A percentile compares a stretch with the other conserved stretches of the same genome.
Conservation (phyloP, 1,139 yeast species). For the Yamadazyma triangularis region DNA sequence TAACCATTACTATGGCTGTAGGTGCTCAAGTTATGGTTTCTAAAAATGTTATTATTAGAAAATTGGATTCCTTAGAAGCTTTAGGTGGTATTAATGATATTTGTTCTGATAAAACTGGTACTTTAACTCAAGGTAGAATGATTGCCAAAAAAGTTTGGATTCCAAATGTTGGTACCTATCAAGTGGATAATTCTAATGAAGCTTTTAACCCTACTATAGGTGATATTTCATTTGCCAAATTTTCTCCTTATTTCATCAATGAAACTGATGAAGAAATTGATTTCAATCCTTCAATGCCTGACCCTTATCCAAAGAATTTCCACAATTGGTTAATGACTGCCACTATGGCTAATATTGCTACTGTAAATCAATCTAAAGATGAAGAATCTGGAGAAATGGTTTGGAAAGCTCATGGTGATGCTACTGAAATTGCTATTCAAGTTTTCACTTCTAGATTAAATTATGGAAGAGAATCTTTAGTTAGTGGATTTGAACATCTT, state of each 20-base stretch:
- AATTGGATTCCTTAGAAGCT: slow-evolving; percentile 96
- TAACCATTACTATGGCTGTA: slow-evolving; percentile 99
- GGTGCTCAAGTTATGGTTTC: slow-evolving; percentile 99
- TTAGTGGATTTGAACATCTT: slow-evolving; percentile 34
- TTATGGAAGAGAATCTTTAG: slow-evolving; percentile 39
- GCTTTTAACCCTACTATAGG: slow-evolving; percentile 77
- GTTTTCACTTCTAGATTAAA: slow-evolving; percentile 61
- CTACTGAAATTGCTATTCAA: slow-evolving; percentile 80
- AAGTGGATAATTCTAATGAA: slow-evolving; percentile 56
- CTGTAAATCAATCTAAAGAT: slow-evolving; percentile 40
- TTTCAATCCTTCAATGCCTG: slow-evolving; percentile 20
- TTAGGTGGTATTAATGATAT: slow-evolving; percentile 98
- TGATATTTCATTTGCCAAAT: slow-evolving; percentile 35
- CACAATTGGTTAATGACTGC: slow-evolving; percentile 54
- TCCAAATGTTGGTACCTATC: slow-evolving; percentile 68
- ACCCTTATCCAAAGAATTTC: slow-evolving; percentile 25
- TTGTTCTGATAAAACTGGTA: slow-evolving; percentile 99
- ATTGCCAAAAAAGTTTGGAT: slow-evolving; percentile 69
- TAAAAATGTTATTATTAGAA: slow-evolving; percentile 98
- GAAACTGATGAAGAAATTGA: slow-evolving; percentile 36
- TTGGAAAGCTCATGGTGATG: slow-evolving; percentile 83
- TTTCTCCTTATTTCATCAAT: slow-evolving; percentile 38
- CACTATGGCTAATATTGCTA: slow-evolving; percentile 70
- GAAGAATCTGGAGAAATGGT: slow-evolving; percentile 32
- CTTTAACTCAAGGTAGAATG: slow-evolving; percentile 97